Evolutionary conservation across 2,329 filamentous ascomycete genomes (phyloP).

Genomic region (Trichoderma oligosporum): DNA sequence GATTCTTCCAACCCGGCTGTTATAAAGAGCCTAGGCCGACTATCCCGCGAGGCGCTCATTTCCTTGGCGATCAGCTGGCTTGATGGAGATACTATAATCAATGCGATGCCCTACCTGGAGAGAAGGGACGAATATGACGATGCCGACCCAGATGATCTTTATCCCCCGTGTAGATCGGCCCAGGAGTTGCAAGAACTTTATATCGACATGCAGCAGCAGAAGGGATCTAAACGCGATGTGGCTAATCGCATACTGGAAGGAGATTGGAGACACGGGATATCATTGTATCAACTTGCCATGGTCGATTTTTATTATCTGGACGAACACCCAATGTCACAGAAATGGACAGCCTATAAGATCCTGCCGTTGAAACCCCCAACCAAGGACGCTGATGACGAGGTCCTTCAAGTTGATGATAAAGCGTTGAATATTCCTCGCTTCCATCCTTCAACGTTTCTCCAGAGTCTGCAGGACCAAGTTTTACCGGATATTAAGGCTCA

Average conservation of each 20-base stretch:
- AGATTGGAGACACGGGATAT: constrained; percentile 65
- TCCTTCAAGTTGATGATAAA: constrained; percentile 42
- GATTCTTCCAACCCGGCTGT: constrained; percentile 61
- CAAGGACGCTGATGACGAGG: constrained; percentile 37
- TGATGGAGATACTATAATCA: constrained; percentile 58
- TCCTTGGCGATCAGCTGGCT: constrained; percentile 76
- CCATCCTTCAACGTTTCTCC: constrained; percentile 75
- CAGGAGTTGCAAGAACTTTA: constrained; percentile 66
- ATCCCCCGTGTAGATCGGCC: constrained; percentile 62
- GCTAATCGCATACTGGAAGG: constrained; percentile 61
- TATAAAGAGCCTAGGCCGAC: constrained; percentile 61
- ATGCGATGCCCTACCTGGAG: constrained; percentile 42
- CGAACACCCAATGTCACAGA: constrained; percentile 60
- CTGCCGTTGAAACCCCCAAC: constrained; percentile 46
- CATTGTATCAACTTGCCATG: constrained; percentile 64
- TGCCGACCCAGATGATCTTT: constrained; percentile 61
- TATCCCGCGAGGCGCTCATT: constrained; percentile 69
- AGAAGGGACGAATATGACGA: constrained; percentile 28
- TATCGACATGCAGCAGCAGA: constrained; percentile 53
- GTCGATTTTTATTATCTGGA: constrained; percentile 64
- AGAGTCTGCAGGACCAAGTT: constrained; percentile 69
- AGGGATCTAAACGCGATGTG: constrained; percentile 60
- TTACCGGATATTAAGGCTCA: constrained; percentile 79
- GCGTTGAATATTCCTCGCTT: constrained; percentile 62
- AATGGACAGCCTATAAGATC: constrained; percentile 61